phyloP scores from a whole-genome alignment of 768 basidiomycete genomes.

The Paxillus rubicundulus region DNA sequence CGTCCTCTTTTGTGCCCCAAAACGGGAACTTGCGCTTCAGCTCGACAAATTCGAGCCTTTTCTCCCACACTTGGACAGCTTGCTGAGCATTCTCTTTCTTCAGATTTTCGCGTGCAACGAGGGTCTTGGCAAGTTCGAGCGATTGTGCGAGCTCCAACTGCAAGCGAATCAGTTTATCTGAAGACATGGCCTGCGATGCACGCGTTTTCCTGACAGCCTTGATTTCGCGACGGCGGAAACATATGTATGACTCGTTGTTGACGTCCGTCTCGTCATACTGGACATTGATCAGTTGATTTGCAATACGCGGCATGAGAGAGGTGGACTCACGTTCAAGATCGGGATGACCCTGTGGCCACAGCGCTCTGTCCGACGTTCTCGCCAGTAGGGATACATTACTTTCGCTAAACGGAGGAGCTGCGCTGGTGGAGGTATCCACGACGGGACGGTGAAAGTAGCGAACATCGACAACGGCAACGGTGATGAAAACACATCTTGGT shows the following conservation, averaged over 20 bases:
- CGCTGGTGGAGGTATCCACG: constrained; percentile 63
- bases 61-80: constrained; percentile 72
- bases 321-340: constrained; percentile 68
- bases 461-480: constrained; percentile 62
- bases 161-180: constrained; percentile 84
- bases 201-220: constrained; percentile 94
- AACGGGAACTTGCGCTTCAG: constrained; percentile 73
- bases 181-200: constrained; percentile 82
- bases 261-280: constrained; percentile 89
- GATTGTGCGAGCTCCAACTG: constrained; percentile 72
- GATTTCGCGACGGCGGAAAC: constrained; percentile 93
- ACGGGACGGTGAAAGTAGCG: constrained; percentile 64
- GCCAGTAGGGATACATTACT: constrained; percentile 86
- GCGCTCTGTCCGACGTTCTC: constrained; percentile 74
- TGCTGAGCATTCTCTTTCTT: constrained; percentile 68
- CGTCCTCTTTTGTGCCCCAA: constrained; percentile 63
- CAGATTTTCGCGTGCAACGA: constrained; percentile 68
- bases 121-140: constrained; percentile 65
- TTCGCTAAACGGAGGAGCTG: constrained; percentile 69
- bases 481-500: constrained; percentile 63
- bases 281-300: not conserved
- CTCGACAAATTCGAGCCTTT: constrained; percentile 69
- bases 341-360: constrained; percentile 87
- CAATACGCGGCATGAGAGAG: not conserved
- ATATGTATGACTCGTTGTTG: constrained; percentile 90